Base-by-base conservation (phyloP, 1,284 basidiomycete genomes). In the Tilletia setariae region DNA sequence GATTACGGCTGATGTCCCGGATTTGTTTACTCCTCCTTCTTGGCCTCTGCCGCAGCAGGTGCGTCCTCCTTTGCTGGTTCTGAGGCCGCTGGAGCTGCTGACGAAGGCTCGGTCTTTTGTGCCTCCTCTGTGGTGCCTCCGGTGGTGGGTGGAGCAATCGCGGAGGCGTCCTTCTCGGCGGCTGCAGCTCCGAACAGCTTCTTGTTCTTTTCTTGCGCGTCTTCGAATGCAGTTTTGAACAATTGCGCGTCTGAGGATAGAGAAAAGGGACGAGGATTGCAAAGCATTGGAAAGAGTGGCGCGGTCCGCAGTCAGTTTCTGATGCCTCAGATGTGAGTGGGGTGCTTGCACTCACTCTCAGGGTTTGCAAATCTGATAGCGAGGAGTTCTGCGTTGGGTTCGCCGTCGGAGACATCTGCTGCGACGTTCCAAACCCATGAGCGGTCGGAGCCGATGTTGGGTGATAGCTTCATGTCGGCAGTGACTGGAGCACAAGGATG, bases 381-480 rank as follows among this genome's bases (percentile, higher is more conserved):
- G 67, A 99, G 89, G 23, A 95, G 98, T 86, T 98, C 95, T 25
- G 93, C 85, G 53, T 90, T 90, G 23, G 94, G 88, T 68, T 91
- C 92, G 69, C 88, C 87, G 46, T 82, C 80, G 65, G 95, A 89
- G 82, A 92, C 93, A 84, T 99, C 96, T 56, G 95, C 96, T 67
- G 90, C 88, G 67, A 96, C 94, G 85, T 97, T 83, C 73, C 75
- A 98, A 47, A 99, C 96, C 96, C 96, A 98, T 78, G 93, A 96
- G 84, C 96, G 90, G 86, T 99, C 96, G 66, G 94, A 98, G 64
- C 95, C 96, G 80, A 98, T 93, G 86, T 99, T 98, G 78, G 95
- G 93, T 82, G 94, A 91, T 74, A 99, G 90, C 80, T 87, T 90
- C 92, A 98, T 98, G 73, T 97, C 94, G 64, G 87, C 76, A 42